Evolutionary conservation across 2,329 filamentous ascomycete species (phyloP).

Genomic region (Colletotrichum sp.): DNA sequence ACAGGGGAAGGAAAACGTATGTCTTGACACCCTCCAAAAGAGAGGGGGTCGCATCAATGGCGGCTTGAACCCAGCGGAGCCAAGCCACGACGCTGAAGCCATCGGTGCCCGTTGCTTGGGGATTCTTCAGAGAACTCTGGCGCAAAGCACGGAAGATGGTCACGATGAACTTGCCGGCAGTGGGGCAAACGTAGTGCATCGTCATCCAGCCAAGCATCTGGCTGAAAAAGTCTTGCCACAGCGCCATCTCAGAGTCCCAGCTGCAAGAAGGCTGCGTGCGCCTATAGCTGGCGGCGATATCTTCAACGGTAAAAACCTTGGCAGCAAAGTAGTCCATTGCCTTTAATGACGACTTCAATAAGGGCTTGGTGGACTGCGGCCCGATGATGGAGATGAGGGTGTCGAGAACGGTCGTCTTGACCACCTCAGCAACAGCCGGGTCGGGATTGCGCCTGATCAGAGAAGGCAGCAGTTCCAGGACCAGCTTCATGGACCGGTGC

Average conservation of each 20-base stretch:
- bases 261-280: slow-evolving; percentile 30
- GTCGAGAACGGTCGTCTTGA: slow-evolving; percentile 52
- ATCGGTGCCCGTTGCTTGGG: slow-evolving; percentile 15
- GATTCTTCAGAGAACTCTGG: slow-evolving; percentile 28
- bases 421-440: slow-evolving; percentile 34
- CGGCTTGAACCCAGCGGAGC: slow-evolving; percentile 61
- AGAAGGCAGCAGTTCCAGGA: slow-evolving; percentile 61
- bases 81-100: slow-evolving; percentile 49
- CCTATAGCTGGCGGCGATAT: slow-evolving; percentile 49
- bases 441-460: slow-evolving; percentile 57
- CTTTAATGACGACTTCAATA: slow-evolving; percentile 74
- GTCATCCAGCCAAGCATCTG: slow-evolving; percentile 61
- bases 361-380: slow-evolving; percentile 63
- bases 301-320: slow-evolving; percentile 60
- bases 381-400: slow-evolving; percentile 64
- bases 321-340: slow-evolving; percentile 69
- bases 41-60: slow-evolving; percentile 51
- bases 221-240: slow-evolving; percentile 57
- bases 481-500: slow-evolving; percentile 66
- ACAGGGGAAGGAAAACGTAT: slow-evolving; percentile 67
- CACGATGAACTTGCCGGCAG: slow-evolving; percentile 66
- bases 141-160: slow-evolving; percentile 57
- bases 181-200: slow-evolving; percentile 62
- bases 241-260: slow-evolving; percentile 24
- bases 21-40: slow-evolving; percentile 68